A percentile compares a stretch with the other conserved stretches of the same genome.
Conservation (phyloP, 805 yeast genomes). For the Metschnikowia matae region DNA sequence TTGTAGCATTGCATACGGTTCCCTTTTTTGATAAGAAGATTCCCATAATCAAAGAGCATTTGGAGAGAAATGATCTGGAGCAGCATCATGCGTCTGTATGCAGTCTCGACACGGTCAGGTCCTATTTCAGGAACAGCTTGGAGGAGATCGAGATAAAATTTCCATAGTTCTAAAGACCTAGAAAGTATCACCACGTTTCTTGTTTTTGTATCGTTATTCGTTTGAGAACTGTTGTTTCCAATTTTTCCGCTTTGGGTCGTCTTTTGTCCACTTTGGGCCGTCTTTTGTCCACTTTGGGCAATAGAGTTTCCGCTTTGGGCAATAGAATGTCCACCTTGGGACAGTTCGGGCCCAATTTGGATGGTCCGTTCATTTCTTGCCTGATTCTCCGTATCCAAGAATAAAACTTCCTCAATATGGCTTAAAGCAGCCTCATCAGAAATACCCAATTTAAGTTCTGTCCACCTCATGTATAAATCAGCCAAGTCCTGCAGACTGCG, state of each 20-base stretch:
- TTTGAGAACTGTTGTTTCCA: too few species aligned
- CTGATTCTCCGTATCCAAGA: neutral
- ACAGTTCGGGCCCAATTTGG: too few species aligned
- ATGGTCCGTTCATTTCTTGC: too few species aligned
- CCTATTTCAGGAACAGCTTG: slow-evolving; percentile 48
- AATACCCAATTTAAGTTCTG: slow-evolving; percentile 54
- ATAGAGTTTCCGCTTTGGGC: too few species aligned
- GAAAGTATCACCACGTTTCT: slow-evolving; percentile 28
- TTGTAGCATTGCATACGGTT: slow-evolving; percentile 49
- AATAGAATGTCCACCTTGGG: too few species aligned
- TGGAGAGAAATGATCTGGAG: slow-evolving; percentile 67
- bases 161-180: slow-evolving; percentile 67
- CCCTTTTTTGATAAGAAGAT: slow-evolving; percentile 47
- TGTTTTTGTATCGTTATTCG: neutral
- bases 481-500: slow-evolving; percentile 59
- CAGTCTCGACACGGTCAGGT: slow-evolving; percentile 19
- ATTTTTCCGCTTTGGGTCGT: too few species aligned
- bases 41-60: slow-evolving; percentile 62
- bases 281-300: too few species aligned
- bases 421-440: slow-evolving; percentile 40
- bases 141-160: slow-evolving; percentile 63
- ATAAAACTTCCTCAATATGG: slow-evolving; percentile 32
- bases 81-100: slow-evolving; percentile 28
- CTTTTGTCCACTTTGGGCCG: too few species aligned
- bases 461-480: slow-evolving; percentile 71